Evolutionary conservation across 441 rosid genomes (phyloP).

Genomic region (Dalechampia spathulata): DNA sequence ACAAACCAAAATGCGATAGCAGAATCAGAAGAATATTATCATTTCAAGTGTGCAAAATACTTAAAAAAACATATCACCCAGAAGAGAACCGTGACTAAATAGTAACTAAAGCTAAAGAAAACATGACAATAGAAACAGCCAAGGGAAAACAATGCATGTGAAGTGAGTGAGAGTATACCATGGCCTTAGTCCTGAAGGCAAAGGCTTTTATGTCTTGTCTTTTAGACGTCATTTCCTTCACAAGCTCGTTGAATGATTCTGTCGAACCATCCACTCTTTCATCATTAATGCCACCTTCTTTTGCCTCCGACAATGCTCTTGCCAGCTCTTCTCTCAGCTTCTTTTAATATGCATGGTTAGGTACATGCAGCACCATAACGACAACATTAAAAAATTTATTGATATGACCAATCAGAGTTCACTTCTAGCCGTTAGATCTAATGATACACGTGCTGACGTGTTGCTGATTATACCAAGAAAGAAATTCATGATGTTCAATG

Average conservation of each 20-base stretch:
- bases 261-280: conserved; percentile 30
- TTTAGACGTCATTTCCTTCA: conserved; percentile 51
- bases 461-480: neutral
- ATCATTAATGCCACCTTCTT: conserved; percentile 29
- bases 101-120: neutral
- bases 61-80: neutral
- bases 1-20: too few species aligned
- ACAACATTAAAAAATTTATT: neutral
- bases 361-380: conserved; percentile 28
- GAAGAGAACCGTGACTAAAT: neutral
- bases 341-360: conserved; percentile 17
- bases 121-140: neutral
- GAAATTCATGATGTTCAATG: too few species aligned
- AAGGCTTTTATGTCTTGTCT: conserved; percentile 65
- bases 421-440: neutral
- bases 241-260: conserved; percentile 75
- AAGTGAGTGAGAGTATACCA: conserved; percentile 35
- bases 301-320: conserved; percentile 63
- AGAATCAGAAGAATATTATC: neutral
- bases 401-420: too few species aligned
- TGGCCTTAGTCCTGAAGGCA: conserved; percentile 71
- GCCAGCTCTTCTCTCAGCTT: conserved; percentile 71
- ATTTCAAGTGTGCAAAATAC: neutral
- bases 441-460: conserved; percentile 17
- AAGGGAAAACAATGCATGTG: neutral